phyloP scores from a whole-genome alignment of 2,329 filamentous ascomycete genomes.

The Claviceps sp. region DNA sequence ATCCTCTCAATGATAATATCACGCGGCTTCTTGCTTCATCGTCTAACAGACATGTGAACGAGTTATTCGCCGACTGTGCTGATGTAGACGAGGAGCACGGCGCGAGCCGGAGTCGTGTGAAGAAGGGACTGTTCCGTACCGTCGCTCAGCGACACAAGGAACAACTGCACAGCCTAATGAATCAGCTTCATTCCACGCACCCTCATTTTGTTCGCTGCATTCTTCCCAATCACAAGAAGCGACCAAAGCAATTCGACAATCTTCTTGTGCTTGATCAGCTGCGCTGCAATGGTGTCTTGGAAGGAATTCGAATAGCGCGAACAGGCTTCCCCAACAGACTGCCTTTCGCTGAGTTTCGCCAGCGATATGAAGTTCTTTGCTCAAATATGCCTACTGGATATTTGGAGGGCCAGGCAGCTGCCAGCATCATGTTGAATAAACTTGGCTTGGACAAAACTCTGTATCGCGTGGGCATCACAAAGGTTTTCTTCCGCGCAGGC shows the following conservation, averaged over 20 bases:
- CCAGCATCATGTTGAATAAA: conserved; percentile 77
- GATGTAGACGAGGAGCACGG: conserved; percentile 63
- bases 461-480: conserved; percentile 88
- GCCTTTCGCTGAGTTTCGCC: conserved; percentile 83
- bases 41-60: conserved; percentile 67
- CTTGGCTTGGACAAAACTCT: conserved; percentile 72
- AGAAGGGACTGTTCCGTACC: conserved; percentile 93
- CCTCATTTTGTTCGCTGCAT: conserved; percentile 98
- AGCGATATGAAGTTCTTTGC: conserved; percentile 91
- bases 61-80: conserved; percentile 77
- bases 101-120: conserved; percentile 65
- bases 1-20: conserved; percentile 92
- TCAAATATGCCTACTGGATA: conserved; percentile 79
- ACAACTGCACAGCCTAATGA: conserved; percentile 92
- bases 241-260: conserved; percentile 81
- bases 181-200: conserved; percentile 85
- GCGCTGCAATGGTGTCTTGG: conserved; percentile 98
- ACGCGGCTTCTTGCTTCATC: conserved; percentile 78
- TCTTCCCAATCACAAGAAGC: conserved; percentile 94
- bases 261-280: conserved; percentile 92
- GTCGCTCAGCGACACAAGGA: conserved; percentile 97
- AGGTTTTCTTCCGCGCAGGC: conserved; percentile 95
- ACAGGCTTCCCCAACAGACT: conserved; percentile 94
- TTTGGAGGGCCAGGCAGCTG: conserved; percentile 76
- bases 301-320: conserved; percentile 91